Percentiles rank a stretch among this genome's conserved stretches.
Evolutionary conservation across 768 basidiomycete genomes (phyloP).

Genomic region (Auricularia sp.): DNA sequence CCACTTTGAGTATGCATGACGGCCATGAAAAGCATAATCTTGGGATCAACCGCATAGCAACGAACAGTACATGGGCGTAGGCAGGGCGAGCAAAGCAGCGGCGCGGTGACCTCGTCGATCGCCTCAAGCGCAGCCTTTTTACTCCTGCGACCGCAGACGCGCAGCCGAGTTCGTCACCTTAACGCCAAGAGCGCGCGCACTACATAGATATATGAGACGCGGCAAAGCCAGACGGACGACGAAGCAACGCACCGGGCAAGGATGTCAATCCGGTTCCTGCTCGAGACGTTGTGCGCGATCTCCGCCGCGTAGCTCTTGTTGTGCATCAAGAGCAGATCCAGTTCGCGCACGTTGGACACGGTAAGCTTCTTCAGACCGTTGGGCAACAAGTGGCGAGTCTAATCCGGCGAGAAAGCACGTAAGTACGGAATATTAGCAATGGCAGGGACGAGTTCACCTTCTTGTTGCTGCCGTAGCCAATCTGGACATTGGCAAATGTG

Average conservation of each 20-base stretch:
- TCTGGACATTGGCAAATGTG: conserved; percentile 28
- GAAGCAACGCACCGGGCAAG: conserved; percentile 59
- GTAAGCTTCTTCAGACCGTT: conserved; percentile 94
- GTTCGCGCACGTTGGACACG: conserved; percentile 85
- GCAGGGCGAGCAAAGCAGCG: background rate
- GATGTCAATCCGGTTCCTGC: conserved; percentile 87
- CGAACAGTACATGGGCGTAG: background rate
- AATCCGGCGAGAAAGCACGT: background rate
- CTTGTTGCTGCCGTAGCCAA: conserved; percentile 87
- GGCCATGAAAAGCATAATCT: background rate
- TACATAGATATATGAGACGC: conserved; percentile 20
- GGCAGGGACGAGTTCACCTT: conserved; percentile 29
- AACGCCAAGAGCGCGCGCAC: conserved; percentile 77
- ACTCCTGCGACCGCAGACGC: conserved; percentile 91
- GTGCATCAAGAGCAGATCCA: conserved; percentile 96
- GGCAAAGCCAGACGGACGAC: conserved; percentile 1
- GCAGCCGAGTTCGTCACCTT: conserved; percentile 92
- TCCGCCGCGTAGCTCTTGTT: conserved; percentile 93
- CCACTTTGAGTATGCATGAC: background rate
- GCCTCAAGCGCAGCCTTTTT: conserved; percentile 10
- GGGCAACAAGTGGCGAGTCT: conserved; percentile 93
- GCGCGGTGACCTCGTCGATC: background rate
- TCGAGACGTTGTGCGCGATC: conserved; percentile 93
- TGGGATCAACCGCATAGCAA: background rate
- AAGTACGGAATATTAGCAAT: background rate